Conservation (phyloP, 306 rosid species). For the Cyamopsis tetragonoloba region DNA sequence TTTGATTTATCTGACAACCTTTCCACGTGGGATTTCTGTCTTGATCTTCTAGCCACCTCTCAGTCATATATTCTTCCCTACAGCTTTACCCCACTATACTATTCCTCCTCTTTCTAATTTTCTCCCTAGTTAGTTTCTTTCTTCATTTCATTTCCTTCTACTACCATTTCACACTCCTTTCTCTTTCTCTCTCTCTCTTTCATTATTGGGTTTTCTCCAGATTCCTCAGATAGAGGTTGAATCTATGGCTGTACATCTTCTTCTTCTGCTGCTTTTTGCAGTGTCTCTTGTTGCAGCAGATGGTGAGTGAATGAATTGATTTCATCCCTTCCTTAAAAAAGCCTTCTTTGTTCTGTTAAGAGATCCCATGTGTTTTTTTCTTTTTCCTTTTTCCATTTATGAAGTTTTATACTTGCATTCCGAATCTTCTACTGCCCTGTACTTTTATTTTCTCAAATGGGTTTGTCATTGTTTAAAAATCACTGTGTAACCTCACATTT, state of each 20-base stretch:
- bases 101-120: conserved; percentile 31
- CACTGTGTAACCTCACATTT: background rate
- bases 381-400: background rate
- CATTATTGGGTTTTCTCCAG: conserved; percentile 34
- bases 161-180: conserved; percentile 8
- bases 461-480: conserved; percentile 6
- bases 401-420: conserved; percentile 16
- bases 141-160: conserved; percentile 30
- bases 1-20: conserved; percentile 42
- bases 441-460: background rate
- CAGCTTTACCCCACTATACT: conserved; percentile 53
- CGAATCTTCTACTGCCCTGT: conserved; percentile 16
- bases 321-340: background rate
- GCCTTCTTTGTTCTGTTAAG: background rate
- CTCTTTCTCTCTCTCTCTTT: conserved; percentile 36
- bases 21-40: conserved; percentile 63
- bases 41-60: conserved; percentile 23
- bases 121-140: no score
- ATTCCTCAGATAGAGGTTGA: conserved; percentile 26
- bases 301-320: conserved; percentile 26
- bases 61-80: conserved; percentile 39
- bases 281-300: conserved; percentile 52
- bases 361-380: conserved; percentile 24
- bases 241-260: conserved; percentile 52
- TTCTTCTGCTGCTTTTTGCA: conserved; percentile 51